Evolutionary conservation across 257 asterid genomes (phyloP).

Genomic region (Fraxinus cuspidata): DNA sequence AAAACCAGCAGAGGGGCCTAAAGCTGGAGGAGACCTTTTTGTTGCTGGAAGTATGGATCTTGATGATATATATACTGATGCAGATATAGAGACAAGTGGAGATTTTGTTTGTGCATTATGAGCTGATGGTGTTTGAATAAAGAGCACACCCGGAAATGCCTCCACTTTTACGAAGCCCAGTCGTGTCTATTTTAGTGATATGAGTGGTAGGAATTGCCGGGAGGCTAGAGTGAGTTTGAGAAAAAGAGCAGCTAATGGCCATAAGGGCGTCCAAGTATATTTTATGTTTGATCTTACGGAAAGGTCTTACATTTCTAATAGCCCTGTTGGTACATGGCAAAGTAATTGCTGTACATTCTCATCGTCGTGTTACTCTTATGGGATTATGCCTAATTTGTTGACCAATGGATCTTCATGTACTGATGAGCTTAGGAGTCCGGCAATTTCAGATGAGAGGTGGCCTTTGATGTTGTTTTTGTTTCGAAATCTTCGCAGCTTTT

Average conservation of each 20-base stretch:
- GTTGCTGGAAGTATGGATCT: constrained; percentile 63
- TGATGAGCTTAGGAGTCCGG: constrained; percentile 49
- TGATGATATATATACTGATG: constrained; percentile 66
- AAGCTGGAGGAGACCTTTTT: constrained; percentile 34
- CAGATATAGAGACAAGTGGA: constrained; percentile 66
- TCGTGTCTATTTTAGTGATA: constrained; percentile 46
- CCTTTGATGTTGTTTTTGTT: constrained; percentile 19
- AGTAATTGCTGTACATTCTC: constrained; percentile 34
- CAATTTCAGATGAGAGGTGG: constrained; percentile 60
- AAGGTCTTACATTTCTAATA: constrained; percentile 21
- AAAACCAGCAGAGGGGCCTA: constrained; percentile 33
- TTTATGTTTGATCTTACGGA: constrained; percentile 23
- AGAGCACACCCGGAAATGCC: constrained; percentile 36
- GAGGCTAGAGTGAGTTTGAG: constrained; percentile 49
- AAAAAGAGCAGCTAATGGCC: constrained; percentile 28
- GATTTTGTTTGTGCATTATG: constrained; percentile 76
- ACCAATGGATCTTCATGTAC: constrained; percentile 44
- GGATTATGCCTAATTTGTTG: constrained; percentile 40
- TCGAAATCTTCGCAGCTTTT: not conserved
- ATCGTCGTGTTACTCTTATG: constrained; percentile 56
- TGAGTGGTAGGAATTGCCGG: constrained; percentile 36
- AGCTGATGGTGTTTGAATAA: not conserved
- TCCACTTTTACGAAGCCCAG: constrained; percentile 51
- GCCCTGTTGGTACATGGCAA: constrained; percentile 28
- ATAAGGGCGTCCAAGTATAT: constrained; percentile 29